A percentile compares a stretch with the other conserved stretches of the same genome.
phyloP scores from a whole-genome alignment of 176 grass and related monocot genomes.

The Oryza meyeriana region DNA sequence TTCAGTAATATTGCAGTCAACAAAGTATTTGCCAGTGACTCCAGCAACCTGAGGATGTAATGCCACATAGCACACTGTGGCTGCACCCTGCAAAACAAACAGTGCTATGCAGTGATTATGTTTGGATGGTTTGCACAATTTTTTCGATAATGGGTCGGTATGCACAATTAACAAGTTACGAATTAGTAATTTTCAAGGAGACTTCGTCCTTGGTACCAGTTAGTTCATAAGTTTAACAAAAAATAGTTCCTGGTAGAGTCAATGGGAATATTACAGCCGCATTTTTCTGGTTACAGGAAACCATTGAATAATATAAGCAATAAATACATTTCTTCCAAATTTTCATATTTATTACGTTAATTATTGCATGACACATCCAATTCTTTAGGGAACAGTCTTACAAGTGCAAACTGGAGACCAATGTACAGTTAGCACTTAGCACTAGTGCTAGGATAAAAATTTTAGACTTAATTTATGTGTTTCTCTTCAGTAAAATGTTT shows the following conservation, averaged over 20 bases:
- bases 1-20: constrained; percentile 43
- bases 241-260: not conserved
- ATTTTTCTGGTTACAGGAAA: not conserved
- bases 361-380: not conserved
- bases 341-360: not conserved
- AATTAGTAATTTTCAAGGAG: not conserved
- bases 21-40: constrained; percentile 54
- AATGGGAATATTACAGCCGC: not conserved
- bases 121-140: not conserved
- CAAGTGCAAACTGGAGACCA: no score
- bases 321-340: not conserved
- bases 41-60: constrained; percentile 66
- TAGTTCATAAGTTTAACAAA: not conserved
- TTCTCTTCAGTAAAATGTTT: not conserved
- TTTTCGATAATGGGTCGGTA: not conserved
- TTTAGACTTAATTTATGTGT: not conserved
- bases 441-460: not conserved
- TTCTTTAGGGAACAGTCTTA: no score
- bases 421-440: no score
- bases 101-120: not conserved
- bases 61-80: constrained; percentile 62
- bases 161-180: not conserved
- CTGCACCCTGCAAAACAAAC: constrained; percentile 50
- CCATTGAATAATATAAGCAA: not conserved
- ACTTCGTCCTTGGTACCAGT: not conserved